phyloP scores from a whole-genome alignment of 495 filamentous ascomycete genomes.

The Penicillium canariense region DNA sequence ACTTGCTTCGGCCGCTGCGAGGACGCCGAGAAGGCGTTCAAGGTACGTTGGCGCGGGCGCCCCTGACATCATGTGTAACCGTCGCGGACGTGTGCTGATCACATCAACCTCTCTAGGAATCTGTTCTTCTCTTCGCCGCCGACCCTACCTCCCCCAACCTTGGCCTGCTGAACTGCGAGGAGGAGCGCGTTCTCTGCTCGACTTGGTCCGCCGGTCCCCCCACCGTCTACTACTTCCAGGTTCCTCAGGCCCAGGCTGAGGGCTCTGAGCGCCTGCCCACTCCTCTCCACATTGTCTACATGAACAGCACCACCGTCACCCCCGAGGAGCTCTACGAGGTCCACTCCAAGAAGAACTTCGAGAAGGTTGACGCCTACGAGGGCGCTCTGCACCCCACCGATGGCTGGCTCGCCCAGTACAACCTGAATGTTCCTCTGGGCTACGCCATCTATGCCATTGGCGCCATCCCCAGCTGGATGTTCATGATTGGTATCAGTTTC shows the following conservation, averaged over 20 bases:
- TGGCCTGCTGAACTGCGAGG: conserved; percentile 75
- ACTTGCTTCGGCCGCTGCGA: conserved; percentile 72
- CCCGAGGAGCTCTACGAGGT: conserved; percentile 61
- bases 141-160: conserved; percentile 67
- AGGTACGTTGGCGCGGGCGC: conserved; percentile 45
- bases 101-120: conserved; percentile 46
- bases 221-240: conserved; percentile 67
- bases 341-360: conserved; percentile 59
- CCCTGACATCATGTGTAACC: too few species aligned
- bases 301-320: conserved; percentile 66
- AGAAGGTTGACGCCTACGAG: conserved; percentile 56
- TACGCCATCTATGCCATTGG: conserved; percentile 62
- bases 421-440: conserved; percentile 62
- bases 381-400: conserved; percentile 80
- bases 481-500: conserved; percentile 81
- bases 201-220: conserved; percentile 73
- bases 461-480: conserved; percentile 63
- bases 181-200: conserved; percentile 76
- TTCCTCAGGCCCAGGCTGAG: conserved; percentile 55
- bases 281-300: conserved; percentile 53
- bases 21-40: conserved; percentile 53
- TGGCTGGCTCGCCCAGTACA: conserved; percentile 63
- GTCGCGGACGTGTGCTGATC: not conserved
- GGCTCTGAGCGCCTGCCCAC: conserved; percentile 40
- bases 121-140: conserved; percentile 63